Evolutionary conservation across 1,284 basidiomycete genomes (phyloP).

Genomic region (Apiotrichum domesticum): DNA sequence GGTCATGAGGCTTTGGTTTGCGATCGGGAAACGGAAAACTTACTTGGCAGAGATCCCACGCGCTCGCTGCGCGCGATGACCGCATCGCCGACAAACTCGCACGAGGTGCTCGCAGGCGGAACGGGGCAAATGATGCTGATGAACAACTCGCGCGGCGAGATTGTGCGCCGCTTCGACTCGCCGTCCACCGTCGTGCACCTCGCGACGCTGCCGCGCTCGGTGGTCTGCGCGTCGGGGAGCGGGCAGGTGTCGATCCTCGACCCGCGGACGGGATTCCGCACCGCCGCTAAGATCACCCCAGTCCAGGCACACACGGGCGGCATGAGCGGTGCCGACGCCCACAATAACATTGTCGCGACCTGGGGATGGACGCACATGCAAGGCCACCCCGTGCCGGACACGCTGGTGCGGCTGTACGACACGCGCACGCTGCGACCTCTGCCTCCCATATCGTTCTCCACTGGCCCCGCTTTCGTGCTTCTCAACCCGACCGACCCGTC

Average conservation of each 20-base stretch:
- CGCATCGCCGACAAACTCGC: constrained; percentile 47
- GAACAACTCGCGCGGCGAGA: constrained; percentile 65
- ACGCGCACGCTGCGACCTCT: constrained; percentile 69
- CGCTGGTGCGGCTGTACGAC: constrained; percentile 89
- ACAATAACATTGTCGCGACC: constrained; percentile 72
- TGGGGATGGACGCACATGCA: constrained; percentile 86
- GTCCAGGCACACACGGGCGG: constrained; percentile 74
- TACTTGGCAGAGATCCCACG: constrained; percentile 30
- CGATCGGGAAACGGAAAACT: background rate
- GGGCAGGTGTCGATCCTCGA: constrained; percentile 81
- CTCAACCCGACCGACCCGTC: constrained; percentile 73
- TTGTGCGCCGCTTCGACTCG: constrained; percentile 53
- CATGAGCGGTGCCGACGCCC: constrained; percentile 71
- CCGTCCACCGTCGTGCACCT: constrained; percentile 39
- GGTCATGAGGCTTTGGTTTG: constrained; percentile 4
- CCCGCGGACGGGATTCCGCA: constrained; percentile 56
- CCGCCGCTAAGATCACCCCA: constrained; percentile 50
- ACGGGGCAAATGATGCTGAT: constrained; percentile 59
- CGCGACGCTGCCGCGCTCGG: constrained; percentile 31
- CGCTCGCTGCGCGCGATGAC: constrained; percentile 43
- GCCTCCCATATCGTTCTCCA: constrained; percentile 76
- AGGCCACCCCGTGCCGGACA: constrained; percentile 81
- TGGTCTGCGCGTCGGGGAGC: constrained; percentile 74
- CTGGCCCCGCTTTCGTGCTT: constrained; percentile 80
- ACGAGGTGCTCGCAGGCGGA: constrained; percentile 59